Base-by-base conservation (phyloP, 1,284 basidiomycete species). In the Boletellus sp. region DNA sequence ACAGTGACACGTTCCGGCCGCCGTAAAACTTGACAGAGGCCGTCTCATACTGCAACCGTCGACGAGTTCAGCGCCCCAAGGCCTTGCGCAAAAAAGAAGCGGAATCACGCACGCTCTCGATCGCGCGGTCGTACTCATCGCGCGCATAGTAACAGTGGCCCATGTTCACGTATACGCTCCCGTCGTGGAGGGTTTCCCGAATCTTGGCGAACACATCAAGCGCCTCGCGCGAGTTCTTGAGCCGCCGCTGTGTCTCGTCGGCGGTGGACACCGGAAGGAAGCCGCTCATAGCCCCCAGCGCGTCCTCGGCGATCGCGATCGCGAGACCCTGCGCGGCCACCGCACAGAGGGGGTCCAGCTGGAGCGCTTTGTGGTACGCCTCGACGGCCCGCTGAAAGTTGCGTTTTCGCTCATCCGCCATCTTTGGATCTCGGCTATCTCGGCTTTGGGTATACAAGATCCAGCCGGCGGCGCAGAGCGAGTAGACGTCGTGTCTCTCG, bases 321-420 rank as follows among this genome's bases (percentile, higher is more conserved):
- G 92, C 94, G 9, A 97, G 72, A 2, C 94, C 93, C 63, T 95
- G 92, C 3, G 94, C 94, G 6, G 94, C 94, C 47, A 93, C 80
- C 1, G 91, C 91, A 63, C 91, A 95, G 21, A 77, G 71, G 0
- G 90, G 82, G 60, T 95, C 91, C 3, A 91, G 60, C 41, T 80
- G 78, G 23, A 97, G 68, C 0, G 92, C 94, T 59, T 91, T 91
- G 63, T 94, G 90, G 60, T 91, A 97, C 53, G 90, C 89, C 61
- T 95, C 92, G 1, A 91, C 88, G 9, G 87, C 80, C 14, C 90
- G 76, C 44, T 84, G 78, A 70, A 91, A 96, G 25, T 82, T 80
- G 40, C 82, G 81, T 48, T 78, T 78, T 27, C 91, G 80, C 44
- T 94, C 91, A 32, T 87, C 80, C 16, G 76, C 58, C 40, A 76